phyloP scores from a whole-genome alignment of 1,284 basidiomycete genomes.

The Coriolopsis trogii region DNA sequence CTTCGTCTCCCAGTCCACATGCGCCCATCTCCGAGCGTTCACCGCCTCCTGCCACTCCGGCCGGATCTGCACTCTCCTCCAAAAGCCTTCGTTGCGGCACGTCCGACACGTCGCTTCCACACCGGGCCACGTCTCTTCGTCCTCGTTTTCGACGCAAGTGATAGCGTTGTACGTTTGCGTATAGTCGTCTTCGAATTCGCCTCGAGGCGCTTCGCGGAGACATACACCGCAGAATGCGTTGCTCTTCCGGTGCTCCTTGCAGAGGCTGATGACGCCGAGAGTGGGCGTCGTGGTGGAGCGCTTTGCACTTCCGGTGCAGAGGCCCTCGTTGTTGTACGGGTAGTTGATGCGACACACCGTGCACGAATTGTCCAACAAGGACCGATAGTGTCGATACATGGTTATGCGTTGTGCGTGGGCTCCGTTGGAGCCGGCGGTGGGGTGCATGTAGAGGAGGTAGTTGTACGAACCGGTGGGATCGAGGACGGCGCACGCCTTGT shows the following conservation, averaged over 20 bases:
- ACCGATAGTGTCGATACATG: slow-evolving; percentile 46
- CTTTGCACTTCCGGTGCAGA: slow-evolving; percentile 54
- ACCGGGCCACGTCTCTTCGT: slow-evolving; percentile 65
- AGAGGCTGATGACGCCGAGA: slow-evolving; percentile 53
- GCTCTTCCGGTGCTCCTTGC: slow-evolving; percentile 61
- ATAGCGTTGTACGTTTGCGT: slow-evolving; percentile 40
- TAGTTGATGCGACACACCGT: slow-evolving; percentile 70
- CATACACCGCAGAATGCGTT: slow-evolving; percentile 65
- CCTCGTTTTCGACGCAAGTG: slow-evolving; percentile 67
- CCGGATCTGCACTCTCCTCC: slow-evolving; percentile 50
- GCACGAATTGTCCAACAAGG: slow-evolving; percentile 49
- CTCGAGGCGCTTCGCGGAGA: slow-evolving; percentile 55
- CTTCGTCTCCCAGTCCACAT: slow-evolving; percentile 67
- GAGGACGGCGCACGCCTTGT: slow-evolving; percentile 52
- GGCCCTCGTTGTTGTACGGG: slow-evolving; percentile 43
- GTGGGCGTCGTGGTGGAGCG: slow-evolving; percentile 42
- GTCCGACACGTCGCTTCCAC: slow-evolving; percentile 65
- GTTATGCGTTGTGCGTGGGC: slow-evolving; percentile 35
- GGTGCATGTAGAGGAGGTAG: slow-evolving; percentile 36
- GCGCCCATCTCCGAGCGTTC: slow-evolving; percentile 47
- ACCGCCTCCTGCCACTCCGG: slow-evolving; percentile 58
- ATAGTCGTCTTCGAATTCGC: slow-evolving; percentile 44
- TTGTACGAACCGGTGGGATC: slow-evolving; percentile 52
- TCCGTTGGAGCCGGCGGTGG: slow-evolving; percentile 33
- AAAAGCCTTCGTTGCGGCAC: slow-evolving; percentile 64